These are phyloP conservation scores for Allium fistulosum DNA, from an alignment of 106 monocot genomes.

Conservation along the genomic window DNA sequence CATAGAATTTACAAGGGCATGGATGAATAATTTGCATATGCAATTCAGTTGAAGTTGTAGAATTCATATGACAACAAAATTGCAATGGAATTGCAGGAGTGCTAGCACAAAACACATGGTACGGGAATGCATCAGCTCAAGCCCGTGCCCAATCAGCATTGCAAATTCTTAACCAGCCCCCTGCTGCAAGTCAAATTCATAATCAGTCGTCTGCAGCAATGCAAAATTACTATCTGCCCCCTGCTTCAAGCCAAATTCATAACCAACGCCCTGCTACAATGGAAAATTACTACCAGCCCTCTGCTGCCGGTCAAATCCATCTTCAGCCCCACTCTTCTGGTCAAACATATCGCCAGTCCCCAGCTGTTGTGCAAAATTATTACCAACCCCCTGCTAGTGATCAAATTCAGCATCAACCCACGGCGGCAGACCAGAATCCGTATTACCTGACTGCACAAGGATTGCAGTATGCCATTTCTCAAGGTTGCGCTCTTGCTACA, in stretches of 20 bases:
- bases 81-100: too few species aligned
- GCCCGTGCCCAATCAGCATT: neutral
- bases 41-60: too few species aligned
- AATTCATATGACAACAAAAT: too few species aligned
- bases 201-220: neutral
- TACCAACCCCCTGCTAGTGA: neutral
- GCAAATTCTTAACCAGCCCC: neutral
- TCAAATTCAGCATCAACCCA: neutral
- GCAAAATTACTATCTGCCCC: neutral
- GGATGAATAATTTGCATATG: neutral
- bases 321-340: neutral
- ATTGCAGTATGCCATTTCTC: neutral
- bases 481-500: conserved; percentile 1
- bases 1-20: neutral
- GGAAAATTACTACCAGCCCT: neutral
- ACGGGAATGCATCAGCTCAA: neutral
- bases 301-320: neutral
- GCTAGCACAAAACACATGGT: neutral
- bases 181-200: neutral
- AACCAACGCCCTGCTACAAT: neutral
- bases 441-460: conserved; percentile 2
- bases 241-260: neutral
- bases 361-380: neutral
- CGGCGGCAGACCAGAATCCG: neutral
- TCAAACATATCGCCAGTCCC: neutral